These are phyloP conservation scores for Vitis hybrid DNA, from an alignment of 177 flowering plant species.

Conservation along the genomic window DNA sequence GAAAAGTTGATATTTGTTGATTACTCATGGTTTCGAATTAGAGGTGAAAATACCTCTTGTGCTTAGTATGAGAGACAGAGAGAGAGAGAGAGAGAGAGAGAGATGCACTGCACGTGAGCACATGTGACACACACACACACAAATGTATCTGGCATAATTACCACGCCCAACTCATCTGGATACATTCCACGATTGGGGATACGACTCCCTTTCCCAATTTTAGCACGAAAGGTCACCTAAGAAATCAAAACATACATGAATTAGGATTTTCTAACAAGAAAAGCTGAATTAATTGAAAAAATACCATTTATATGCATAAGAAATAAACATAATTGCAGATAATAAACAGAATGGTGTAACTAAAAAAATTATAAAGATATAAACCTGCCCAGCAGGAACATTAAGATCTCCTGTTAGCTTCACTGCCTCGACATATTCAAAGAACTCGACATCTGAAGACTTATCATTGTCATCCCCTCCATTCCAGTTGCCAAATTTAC, in stretches of 20 bases:
- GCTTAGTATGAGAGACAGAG: slow-evolving; percentile 4
- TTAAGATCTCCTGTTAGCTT: slow-evolving; percentile 93
- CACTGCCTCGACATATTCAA: slow-evolving; percentile 95
- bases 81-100: not conserved
- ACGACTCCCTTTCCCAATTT: slow-evolving; percentile 79
- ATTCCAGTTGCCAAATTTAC: slow-evolving; percentile 88
- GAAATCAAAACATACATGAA: slow-evolving; percentile 7
- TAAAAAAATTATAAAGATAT: not conserved
- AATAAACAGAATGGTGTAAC: not conserved
- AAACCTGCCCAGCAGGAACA: slow-evolving; percentile 97
- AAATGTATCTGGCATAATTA: slow-evolving; percentile 23
- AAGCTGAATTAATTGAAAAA: too few species aligned
- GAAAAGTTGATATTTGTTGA: too few species aligned
- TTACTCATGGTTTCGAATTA: not conserved
- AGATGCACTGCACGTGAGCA: not conserved
- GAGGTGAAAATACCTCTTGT: not conserved
- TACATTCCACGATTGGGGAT: slow-evolving; percentile 63
- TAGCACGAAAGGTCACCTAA: slow-evolving; percentile 95
- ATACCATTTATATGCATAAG: not conserved
- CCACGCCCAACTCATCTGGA: slow-evolving; percentile 96
- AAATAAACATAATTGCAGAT: not conserved
- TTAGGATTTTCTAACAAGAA: not conserved
- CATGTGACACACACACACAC: too few species aligned
- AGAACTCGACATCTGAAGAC: slow-evolving; percentile 71
- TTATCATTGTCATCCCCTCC: slow-evolving; percentile 31